phyloP scores from a whole-genome alignment of 495 filamentous ascomycete genomes.

The Penicillium parvum region DNA sequence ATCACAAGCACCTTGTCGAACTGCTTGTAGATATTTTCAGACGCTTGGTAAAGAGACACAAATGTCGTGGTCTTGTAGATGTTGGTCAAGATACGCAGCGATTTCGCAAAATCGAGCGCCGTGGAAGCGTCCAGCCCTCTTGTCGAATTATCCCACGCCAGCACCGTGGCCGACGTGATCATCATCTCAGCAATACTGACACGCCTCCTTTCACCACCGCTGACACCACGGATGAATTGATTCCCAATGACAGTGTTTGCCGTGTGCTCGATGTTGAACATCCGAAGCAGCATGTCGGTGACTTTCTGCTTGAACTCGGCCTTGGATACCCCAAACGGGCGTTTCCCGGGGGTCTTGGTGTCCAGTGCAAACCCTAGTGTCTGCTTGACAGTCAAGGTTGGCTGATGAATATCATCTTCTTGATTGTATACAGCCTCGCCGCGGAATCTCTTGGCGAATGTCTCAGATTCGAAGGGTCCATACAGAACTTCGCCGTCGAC shows the following conservation, averaged over 20 bases:
- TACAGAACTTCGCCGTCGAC: conserved; percentile 77
- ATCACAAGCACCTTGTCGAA: conserved; percentile 90
- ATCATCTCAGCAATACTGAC: conserved; percentile 54
- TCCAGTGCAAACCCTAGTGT: conserved; percentile 81
- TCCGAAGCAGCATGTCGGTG: conserved; percentile 66
- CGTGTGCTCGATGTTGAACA: conserved; percentile 87
- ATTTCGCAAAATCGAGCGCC: conserved; percentile 68
- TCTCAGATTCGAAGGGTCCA: conserved; percentile 60
- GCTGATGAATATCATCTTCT: conserved; percentile 78
- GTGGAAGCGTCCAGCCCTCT: conserved; percentile 81
- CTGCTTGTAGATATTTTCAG: conserved; percentile 75
- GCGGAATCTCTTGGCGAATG: conserved; percentile 62
- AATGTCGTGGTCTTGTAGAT: conserved; percentile 76
- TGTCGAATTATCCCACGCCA: conserved; percentile 81
- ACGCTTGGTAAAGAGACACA: conserved; percentile 78
- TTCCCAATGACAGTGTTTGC: conserved; percentile 77
- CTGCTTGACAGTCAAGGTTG: conserved; percentile 77
- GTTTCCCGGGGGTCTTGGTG: conserved; percentile 71
- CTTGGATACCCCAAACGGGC: conserved; percentile 61
- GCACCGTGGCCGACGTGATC: conserved; percentile 65
- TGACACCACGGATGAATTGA: conserved; percentile 76
- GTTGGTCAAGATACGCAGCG: conserved; percentile 71
- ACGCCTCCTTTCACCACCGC: conserved; percentile 73
- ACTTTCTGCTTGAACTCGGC: conserved; percentile 67
- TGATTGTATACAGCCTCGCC: conserved; percentile 85